Percentiles rank a stretch among this genome's conserved stretches.
These are phyloP conservation scores for Gossypium herbaceum DNA, from an alignment of 345 rosid genomes.

Conservation along the genomic window DNA sequence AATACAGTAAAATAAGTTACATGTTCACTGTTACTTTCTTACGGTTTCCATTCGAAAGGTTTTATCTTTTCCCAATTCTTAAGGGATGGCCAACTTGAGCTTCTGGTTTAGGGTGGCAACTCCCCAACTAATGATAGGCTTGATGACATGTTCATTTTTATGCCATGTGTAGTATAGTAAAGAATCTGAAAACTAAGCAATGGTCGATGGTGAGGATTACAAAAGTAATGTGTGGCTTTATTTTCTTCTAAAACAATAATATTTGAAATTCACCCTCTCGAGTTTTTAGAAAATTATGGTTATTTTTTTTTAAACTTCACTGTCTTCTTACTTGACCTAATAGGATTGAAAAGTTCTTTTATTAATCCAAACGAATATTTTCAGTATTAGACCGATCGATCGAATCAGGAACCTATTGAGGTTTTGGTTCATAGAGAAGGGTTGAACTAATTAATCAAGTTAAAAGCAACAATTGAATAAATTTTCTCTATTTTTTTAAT, in stretches of 20 bases:
- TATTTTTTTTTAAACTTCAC: too few species aligned
- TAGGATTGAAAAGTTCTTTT: too few species aligned
- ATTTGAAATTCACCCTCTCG: too few species aligned
- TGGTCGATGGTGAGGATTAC: background rate
- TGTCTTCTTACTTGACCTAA: too few species aligned
- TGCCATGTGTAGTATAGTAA: conserved; percentile 29
- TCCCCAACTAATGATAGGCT: conserved; percentile 86
- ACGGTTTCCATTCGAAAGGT: background rate
- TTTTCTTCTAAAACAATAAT: too few species aligned
- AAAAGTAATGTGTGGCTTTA: background rate
- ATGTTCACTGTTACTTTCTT: background rate
- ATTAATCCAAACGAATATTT: too few species aligned
- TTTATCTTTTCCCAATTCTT: background rate
- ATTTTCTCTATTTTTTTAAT: too few species aligned
- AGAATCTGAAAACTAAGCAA: conserved; percentile 12
- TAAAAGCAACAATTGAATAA: too few species aligned
- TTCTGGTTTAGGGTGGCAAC: conserved; percentile 78
- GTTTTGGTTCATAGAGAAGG: too few species aligned
- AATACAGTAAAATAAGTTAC: background rate
- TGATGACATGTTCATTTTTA: conserved; percentile 74
- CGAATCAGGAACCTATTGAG: rapidly evolving
- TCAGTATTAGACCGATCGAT: rapidly evolving
- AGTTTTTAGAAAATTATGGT: too few species aligned
- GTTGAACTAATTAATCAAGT: too few species aligned
- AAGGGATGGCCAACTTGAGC: conserved; percentile 45